Conservation (phyloP, 768 basidiomycete genomes). For the Kwoniella sp. region DNA sequence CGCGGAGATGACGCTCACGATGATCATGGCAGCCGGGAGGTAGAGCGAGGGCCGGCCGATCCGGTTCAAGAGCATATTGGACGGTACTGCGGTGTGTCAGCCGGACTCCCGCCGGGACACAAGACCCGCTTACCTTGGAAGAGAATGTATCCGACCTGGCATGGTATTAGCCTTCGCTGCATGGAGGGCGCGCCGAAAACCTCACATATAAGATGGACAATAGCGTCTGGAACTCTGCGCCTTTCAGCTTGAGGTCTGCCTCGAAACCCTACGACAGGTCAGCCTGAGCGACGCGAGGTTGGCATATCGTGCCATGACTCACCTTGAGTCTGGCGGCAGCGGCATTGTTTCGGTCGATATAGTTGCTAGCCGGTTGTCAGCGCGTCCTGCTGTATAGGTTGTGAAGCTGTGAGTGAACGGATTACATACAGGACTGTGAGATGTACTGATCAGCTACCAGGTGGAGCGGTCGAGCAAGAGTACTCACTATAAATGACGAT, state of each 20-base stretch:
- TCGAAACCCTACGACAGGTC: conserved; percentile 32
- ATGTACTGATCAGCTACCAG: neutral
- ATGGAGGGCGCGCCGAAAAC: neutral
- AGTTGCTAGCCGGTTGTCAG: conserved; percentile 14
- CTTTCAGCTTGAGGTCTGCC: conserved; percentile 41
- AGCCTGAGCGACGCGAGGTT: neutral
- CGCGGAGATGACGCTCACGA: conserved; percentile 15
- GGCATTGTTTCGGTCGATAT: conserved; percentile 37
- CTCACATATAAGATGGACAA: conserved; percentile 43
- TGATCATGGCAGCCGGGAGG: conserved; percentile 37
- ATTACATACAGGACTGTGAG: conserved; percentile 12
- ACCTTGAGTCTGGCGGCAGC: conserved; percentile 26
- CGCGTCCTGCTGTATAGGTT: no score
- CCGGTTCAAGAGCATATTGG: conserved; percentile 46
- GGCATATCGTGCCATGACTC: neutral
- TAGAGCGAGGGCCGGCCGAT: conserved; percentile 45
- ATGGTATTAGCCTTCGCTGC: neutral
- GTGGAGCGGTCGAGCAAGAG: neutral
- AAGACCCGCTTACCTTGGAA: conserved; percentile 26
- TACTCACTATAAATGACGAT: conserved; percentile 30
- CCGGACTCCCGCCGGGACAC: neutral
- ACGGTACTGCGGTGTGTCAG: conserved; percentile 25
- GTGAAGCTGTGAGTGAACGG: neutral
- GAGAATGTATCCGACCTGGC: conserved; percentile 36
- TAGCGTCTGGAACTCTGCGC: conserved; percentile 34